phyloP scores from a whole-genome alignment of 1,284 basidiomycete genomes.

The Ganoderma lucidum region DNA sequence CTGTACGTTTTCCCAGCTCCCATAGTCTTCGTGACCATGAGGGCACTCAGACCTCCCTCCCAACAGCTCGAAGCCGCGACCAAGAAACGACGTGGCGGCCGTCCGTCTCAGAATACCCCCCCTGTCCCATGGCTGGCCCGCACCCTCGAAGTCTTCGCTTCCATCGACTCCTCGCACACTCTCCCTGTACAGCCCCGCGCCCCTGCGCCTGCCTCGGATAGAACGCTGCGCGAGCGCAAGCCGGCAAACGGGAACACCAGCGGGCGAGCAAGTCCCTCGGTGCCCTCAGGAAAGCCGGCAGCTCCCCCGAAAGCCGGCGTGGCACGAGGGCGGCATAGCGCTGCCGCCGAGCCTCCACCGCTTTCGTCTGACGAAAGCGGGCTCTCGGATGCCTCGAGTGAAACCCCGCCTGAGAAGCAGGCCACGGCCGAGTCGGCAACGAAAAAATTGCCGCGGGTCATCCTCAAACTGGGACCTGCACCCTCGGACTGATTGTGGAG shows the following conservation, averaged over 20 bases:
- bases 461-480: constrained; percentile 38
- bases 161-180: constrained; percentile 47
- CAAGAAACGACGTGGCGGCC: constrained; percentile 65
- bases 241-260: constrained; percentile 39
- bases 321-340: background rate
- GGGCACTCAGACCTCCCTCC: background rate
- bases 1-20: constrained; percentile 53
- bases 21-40: background rate
- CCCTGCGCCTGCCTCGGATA: constrained; percentile 49
- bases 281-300: constrained; percentile 25
- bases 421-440: constrained; percentile 17
- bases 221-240: constrained; percentile 66
- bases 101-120: constrained; percentile 44
- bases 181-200: constrained; percentile 36
- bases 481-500: constrained; percentile 18
- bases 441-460: constrained; percentile 42
- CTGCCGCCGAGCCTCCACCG: constrained; percentile 1
- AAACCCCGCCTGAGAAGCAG: constrained; percentile 10
- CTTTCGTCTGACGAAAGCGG: constrained; percentile 29
- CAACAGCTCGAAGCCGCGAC: constrained; percentile 74
- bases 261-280: constrained; percentile 23
- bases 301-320: constrained; percentile 15
- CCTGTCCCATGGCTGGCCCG: constrained; percentile 66
- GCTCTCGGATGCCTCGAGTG: constrained; percentile 24
- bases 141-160: constrained; percentile 50